Conservation (phyloP, 805 yeast species). For the Saccharomycopsis selenospora region DNA sequence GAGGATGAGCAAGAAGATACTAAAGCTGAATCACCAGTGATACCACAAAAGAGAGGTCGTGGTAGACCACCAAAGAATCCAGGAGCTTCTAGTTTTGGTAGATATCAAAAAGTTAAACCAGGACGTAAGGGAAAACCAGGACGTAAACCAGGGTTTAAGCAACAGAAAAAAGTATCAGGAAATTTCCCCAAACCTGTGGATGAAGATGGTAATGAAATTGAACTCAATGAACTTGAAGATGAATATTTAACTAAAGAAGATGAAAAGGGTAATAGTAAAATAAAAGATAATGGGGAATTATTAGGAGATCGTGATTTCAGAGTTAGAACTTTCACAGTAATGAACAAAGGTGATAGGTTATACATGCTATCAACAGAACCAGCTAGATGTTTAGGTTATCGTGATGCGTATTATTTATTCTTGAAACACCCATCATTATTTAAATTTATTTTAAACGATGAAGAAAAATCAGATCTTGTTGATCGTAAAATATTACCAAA, state of each 20-base stretch:
- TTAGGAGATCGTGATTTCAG: slow-evolving; percentile 59
- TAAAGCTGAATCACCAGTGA: slow-evolving; percentile 26
- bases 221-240: slow-evolving; percentile 41
- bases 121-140: slow-evolving; percentile 23
- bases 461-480: slow-evolving; percentile 79
- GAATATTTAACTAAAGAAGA: slow-evolving; percentile 62
- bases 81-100: slow-evolving; percentile 21
- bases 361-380: slow-evolving; percentile 95
- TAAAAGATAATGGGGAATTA: slow-evolving; percentile 50
- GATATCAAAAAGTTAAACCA: slow-evolving; percentile 24
- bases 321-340: slow-evolving; percentile 59
- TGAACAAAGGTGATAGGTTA: slow-evolving; percentile 53
- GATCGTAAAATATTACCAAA: slow-evolving; percentile 76
- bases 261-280: slow-evolving; percentile 54
- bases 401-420: slow-evolving; percentile 71
- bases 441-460: slow-evolving; percentile 67
- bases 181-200: slow-evolving; percentile 40
- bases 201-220: slow-evolving; percentile 52
- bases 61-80: slow-evolving; percentile 25
- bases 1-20: slow-evolving; percentile 29
- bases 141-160: slow-evolving; percentile 27
- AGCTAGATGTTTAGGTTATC: slow-evolving; percentile 87
- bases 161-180: slow-evolving; percentile 30
- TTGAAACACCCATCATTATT: slow-evolving; percentile 67
- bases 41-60: slow-evolving; percentile 26